phyloP scores from a whole-genome alignment of 345 rosid species.

The Jatropha curcas region DNA sequence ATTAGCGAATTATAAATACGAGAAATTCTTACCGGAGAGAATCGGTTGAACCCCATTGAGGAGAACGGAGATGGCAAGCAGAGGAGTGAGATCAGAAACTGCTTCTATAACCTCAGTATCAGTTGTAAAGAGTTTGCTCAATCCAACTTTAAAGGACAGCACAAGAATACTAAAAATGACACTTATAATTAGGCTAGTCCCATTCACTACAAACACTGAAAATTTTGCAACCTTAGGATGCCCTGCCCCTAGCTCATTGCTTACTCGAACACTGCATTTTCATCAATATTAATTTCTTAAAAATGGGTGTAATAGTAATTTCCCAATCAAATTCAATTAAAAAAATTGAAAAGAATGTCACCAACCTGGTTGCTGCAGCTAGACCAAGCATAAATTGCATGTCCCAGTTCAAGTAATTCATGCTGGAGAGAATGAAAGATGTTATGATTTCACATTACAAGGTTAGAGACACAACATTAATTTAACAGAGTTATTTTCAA shows the following conservation, averaged over 20 bases:
- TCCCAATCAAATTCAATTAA: too few species aligned
- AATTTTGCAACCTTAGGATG: slow-evolving; percentile 73
- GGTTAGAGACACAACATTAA: too few species aligned
- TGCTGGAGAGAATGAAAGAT: slow-evolving; percentile 49
- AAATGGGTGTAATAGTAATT: too few species aligned
- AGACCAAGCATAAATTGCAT: slow-evolving; percentile 84
- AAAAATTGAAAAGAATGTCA: too few species aligned
- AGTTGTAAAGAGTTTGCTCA: slow-evolving; percentile 70
- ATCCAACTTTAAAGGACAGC: slow-evolving; percentile 47
- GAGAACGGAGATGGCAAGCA: slow-evolving; percentile 82
- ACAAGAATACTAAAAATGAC: slow-evolving; percentile 50
- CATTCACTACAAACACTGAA: slow-evolving; percentile 69
- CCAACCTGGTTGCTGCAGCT: slow-evolving; percentile 70
- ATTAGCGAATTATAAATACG: too few species aligned
- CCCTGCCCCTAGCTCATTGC: slow-evolving; percentile 92
- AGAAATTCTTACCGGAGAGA: slow-evolving; percentile 61
- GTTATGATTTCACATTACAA: too few species aligned
- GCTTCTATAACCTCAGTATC: slow-evolving; percentile 66
- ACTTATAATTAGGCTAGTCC: slow-evolving; percentile 63
- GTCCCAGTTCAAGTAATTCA: slow-evolving; percentile 84
- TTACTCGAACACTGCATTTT: slow-evolving; percentile 65
- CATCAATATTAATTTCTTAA: too few species aligned
- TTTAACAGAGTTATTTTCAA: too few species aligned
- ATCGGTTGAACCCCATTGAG: slow-evolving; percentile 93
- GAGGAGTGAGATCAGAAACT: slow-evolving; percentile 62